phyloP scores from a whole-genome alignment of 257 asterid species.

The Cinchona pubescens region DNA sequence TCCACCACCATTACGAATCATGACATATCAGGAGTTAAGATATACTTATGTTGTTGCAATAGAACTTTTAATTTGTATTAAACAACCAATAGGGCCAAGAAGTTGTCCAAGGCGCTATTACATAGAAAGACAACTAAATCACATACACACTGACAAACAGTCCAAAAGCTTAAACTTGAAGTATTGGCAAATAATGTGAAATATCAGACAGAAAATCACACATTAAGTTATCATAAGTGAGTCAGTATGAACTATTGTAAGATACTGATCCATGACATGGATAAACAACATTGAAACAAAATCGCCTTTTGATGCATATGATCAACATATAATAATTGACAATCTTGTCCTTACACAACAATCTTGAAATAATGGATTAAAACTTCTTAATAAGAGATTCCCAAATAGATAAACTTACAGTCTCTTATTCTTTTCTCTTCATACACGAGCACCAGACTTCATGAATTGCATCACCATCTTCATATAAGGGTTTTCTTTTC shows the following conservation, averaged over 20 bases:
- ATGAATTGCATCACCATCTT: conserved; percentile 79
- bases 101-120: neutral
- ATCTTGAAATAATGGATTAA: neutral
- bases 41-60: neutral
- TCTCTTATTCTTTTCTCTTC: conserved; percentile 57
- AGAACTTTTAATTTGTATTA: neutral
- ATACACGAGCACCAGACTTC: conserved; percentile 94
- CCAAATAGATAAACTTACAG: conserved; percentile 15
- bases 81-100: neutral
- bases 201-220: neutral
- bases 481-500: conserved; percentile 70
- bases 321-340: neutral
- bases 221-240: neutral
- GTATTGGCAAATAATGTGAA: neutral
- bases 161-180: conserved; percentile 2
- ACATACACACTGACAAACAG: neutral
- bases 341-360: neutral
- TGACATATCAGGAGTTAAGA: neutral
- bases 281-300: too few relatives aligned
- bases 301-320: too few relatives aligned
- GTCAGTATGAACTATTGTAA: neutral
- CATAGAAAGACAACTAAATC: neutral
- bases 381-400: neutral
- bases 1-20: neutral
- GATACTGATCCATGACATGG: too few relatives aligned